Conservation (phyloP, 345 rosid species). For the Salix purpurea region DNA sequence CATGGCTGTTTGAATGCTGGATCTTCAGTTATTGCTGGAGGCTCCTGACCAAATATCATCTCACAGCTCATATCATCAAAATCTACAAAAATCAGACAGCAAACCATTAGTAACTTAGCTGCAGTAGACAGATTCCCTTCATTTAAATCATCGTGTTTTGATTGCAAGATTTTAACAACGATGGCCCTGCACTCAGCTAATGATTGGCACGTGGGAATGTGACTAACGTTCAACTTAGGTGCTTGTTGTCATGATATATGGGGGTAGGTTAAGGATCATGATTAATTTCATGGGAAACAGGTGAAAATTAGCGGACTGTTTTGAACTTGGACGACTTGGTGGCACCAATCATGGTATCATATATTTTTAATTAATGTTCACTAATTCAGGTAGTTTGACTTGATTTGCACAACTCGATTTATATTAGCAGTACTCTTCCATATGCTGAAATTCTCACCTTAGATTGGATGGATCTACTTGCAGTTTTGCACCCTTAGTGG, state of each 20-base stretch:
- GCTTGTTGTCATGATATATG: conserved; percentile 11
- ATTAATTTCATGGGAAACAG: conserved; percentile 45
- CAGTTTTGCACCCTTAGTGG: conserved; percentile 62
- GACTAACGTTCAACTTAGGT: conserved; percentile 18
- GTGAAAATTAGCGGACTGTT: conserved; percentile 17
- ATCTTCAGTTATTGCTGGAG: conserved; percentile 59
- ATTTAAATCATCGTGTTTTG: background rate
- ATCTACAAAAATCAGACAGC: conserved; percentile 45
- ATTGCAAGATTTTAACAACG: background rate
- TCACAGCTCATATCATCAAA: conserved; percentile 93
- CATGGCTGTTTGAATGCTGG: conserved; percentile 85
- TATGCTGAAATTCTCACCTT: conserved; percentile 24
- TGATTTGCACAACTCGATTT: conserved; percentile 9
- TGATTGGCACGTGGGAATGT: conserved; percentile 23
- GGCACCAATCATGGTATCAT: conserved; percentile 17
- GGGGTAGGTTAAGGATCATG: conserved; percentile 14
- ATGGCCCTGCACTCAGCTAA: background rate
- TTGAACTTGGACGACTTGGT: conserved; percentile 14
- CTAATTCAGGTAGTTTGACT: conserved; percentile 17
- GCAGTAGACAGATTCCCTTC: background rate
- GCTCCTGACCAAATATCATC: conserved; percentile 88
- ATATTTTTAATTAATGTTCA: conserved; percentile 7
- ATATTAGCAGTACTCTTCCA: background rate
- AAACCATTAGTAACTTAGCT: background rate
- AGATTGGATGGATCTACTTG: conserved; percentile 41